phyloP scores from a whole-genome alignment of 2,329 filamentous ascomycete species.

The Colletotrichum sp. region DNA sequence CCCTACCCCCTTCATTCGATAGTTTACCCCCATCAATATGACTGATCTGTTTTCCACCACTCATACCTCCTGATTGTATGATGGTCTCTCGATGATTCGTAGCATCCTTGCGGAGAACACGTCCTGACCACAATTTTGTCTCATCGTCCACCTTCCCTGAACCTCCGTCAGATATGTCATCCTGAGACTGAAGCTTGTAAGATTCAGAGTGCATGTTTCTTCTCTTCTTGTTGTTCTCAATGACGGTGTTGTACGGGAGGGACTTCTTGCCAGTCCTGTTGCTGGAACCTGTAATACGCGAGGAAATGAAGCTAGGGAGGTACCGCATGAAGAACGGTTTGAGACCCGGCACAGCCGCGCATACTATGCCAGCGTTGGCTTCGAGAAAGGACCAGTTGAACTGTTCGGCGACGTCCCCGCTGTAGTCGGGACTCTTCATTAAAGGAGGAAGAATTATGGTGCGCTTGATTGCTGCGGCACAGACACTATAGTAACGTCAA shows the following conservation, averaged over 20 bases:
- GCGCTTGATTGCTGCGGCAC: slow-evolving; percentile 31
- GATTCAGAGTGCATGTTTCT: neutral
- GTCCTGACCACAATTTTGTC: neutral
- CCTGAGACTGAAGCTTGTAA: neutral
- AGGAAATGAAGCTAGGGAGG: slow-evolving; percentile 4
- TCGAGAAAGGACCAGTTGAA: slow-evolving; percentile 30
- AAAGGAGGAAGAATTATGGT: slow-evolving; percentile 30
- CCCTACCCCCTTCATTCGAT: accelerated
- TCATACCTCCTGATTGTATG: neutral
- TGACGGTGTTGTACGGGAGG: neutral
- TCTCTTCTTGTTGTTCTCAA: neutral
- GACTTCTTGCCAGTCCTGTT: neutral
- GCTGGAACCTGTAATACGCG: neutral
- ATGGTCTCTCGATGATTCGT: neutral
- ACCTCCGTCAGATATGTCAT: neutral
- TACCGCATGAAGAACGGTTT: slow-evolving; percentile 23
- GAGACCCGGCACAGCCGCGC: slow-evolving; percentile 7
- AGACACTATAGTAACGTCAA: slow-evolving; percentile 20
- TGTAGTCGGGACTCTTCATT: slow-evolving; percentile 27
- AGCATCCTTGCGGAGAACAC: neutral
- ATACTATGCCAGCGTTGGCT: slow-evolving; percentile 8
- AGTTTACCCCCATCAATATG: accelerated
- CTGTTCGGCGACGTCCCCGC: slow-evolving; percentile 27
- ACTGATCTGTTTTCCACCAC: accelerated
- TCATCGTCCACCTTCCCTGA: neutral